Base-by-base conservation (phyloP, 1,284 basidiomycete species). In the Inonotus obliquus region DNA sequence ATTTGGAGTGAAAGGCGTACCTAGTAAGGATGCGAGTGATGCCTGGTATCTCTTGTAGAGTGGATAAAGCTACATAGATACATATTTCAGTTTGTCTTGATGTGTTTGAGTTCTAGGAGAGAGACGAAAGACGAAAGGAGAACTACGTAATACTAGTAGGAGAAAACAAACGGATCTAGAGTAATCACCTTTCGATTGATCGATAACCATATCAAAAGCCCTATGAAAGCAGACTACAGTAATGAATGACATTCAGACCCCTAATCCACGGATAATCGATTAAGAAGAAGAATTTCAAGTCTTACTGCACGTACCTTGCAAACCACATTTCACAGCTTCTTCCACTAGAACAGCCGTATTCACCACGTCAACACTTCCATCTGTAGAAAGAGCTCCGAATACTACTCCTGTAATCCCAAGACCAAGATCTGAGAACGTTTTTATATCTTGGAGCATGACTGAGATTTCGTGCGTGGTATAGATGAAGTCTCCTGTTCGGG, bases 11-110 rank as follows among this genome's bases (percentile, higher is more conserved):
- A n/a, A n/a, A n/a, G n/a, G 32, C 10, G 6, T 58, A 86, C 89
- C 89, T 91, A 11, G 91, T 92, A 53, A 93, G 72, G 64, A 94
- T 82, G 32, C 91, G 82, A 13, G 83, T 85, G 48, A 93, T 78
- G 2, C 87, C 86, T 23, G 76, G 74, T 37, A 92, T 83, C 29
- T 72, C 73, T 44, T 75, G 75, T 32, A 91, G 74, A 60, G 79
- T 78, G 25, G 71, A 69, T 61, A 86, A 75, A 38, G 87, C 89
- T 90, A 67, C 19, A 59, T 38, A 21, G n/a, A n/a, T n/a, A n/a
- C n/a, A n/a, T n/a, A n/a, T n/a, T 48, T 35, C 49, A 38, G 48
- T 51, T 44, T 55, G 13, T 27, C n/a, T 51, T 25, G 19, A 4
- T 51, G 27, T 25, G 49, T 29, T n/a, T n/a, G n/a, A 25, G 23